These are phyloP conservation scores for Chondrus crispus DNA, from an alignment of 23 red algal genomes.

Conservation along the genomic window DNA sequence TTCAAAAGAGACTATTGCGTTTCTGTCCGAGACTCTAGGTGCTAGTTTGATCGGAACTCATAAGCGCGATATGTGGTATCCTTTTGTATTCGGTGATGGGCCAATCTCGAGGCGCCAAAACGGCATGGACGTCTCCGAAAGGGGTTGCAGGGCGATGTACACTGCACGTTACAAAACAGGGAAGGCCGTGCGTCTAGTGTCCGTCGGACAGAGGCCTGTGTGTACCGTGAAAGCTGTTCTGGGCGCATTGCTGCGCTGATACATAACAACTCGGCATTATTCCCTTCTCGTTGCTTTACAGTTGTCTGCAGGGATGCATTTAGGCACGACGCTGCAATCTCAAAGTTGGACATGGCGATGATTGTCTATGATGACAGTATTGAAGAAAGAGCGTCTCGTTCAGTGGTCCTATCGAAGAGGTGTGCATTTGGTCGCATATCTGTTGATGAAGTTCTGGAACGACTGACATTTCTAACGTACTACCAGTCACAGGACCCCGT, in stretches of 20 bases:
- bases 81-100: constrained; percentile 1
- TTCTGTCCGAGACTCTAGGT: background rate
- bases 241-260: background rate
- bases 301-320: background rate
- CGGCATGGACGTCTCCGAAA: background rate
- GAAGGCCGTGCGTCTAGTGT: background rate
- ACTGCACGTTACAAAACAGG: background rate
- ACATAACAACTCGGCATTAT: background rate
- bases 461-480: background rate
- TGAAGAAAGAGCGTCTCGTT: background rate
- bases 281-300: background rate
- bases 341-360: background rate
- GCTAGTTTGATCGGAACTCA: constrained; percentile 12
- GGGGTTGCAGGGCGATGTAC: background rate
- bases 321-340: background rate
- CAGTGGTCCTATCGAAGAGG: too few relatives aligned
- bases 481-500: background rate
- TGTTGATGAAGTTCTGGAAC: background rate
- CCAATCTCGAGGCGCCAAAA: background rate
- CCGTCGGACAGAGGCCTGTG: background rate
- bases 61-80: background rate
- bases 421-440: background rate
- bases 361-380: too few relatives aligned
- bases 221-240: background rate
- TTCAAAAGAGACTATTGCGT: background rate